These are phyloP conservation scores for Sextonia rubra DNA, from an alignment of 164 flowering plant species.

Conservation along the genomic window DNA sequence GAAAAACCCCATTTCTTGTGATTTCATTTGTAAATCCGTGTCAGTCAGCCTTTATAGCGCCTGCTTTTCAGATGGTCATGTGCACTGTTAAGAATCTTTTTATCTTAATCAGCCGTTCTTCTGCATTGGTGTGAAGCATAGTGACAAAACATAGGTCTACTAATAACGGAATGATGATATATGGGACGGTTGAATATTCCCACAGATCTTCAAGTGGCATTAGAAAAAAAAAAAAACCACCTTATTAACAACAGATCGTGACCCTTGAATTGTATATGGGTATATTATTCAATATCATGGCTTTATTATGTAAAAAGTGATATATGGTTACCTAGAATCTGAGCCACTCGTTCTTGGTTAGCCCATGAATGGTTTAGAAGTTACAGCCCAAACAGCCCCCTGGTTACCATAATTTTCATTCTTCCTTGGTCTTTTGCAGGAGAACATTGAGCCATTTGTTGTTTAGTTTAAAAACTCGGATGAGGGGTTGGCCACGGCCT, in stretches of 20 bases:
- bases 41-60: background rate
- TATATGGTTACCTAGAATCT: background rate
- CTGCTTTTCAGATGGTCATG: background rate
- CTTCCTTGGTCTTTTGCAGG: constrained; percentile 1
- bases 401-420: background rate
- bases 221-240: background rate
- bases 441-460: background rate
- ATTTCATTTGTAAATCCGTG: background rate
- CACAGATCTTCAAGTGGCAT: background rate
- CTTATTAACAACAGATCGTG: background rate
- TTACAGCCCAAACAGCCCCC: no score
- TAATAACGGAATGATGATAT: background rate
- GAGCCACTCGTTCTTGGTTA: background rate
- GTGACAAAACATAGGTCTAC: constrained; percentile 1
- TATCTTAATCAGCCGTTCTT: background rate
- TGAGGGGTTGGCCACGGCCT: background rate
- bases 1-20: no score
- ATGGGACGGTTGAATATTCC: background rate
- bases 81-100: constrained; percentile 4
- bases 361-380: background rate
- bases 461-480: background rate
- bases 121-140: background rate
- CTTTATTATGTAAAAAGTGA: background rate
- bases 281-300: background rate
- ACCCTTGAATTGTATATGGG: background rate